Evolutionary conservation across 2,329 filamentous ascomycete genomes (phyloP).

Genomic region (Penicillium expansum): DNA sequence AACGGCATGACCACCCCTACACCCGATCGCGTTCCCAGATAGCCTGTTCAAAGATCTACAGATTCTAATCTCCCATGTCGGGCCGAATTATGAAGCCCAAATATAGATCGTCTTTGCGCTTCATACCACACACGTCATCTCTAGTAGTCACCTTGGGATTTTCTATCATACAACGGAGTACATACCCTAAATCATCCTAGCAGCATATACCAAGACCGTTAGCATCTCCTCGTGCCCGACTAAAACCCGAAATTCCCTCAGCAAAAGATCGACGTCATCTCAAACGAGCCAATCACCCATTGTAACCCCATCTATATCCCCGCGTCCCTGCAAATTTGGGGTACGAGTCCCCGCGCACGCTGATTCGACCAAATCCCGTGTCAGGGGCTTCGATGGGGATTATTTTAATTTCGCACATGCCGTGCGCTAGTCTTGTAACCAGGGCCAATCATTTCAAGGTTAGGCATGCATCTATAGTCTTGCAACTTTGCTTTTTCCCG

Average conservation of each 20-base stretch:
- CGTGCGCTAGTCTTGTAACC: not conserved
- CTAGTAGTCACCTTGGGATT: not conserved
- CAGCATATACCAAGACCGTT: not conserved
- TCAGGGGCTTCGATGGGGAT: not conserved
- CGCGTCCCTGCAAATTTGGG: conserved; percentile 8
- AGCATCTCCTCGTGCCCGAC: not conserved
- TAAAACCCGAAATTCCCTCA: not conserved
- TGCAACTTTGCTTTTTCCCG: not conserved
- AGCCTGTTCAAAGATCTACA: not conserved
- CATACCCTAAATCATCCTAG: not conserved
- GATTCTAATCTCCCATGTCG: not conserved
- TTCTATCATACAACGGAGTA: not conserved
- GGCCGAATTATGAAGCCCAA: not conserved
- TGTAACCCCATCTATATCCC: not conserved
- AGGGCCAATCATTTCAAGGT: not conserved
- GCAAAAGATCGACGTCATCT: conserved; percentile 10
- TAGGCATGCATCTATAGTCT: not conserved
- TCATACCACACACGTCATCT: not conserved
- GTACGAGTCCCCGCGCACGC: not conserved
- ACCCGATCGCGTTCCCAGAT: not conserved
- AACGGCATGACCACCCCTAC: not conserved
- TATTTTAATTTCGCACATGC: not conserved
- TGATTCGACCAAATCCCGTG: not conserved
- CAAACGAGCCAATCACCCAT: conserved; percentile 1
- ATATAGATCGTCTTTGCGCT: not conserved